phyloP scores from a whole-genome alignment of 176 grass and related monocot species.

The Thinopyrum elongatum region DNA sequence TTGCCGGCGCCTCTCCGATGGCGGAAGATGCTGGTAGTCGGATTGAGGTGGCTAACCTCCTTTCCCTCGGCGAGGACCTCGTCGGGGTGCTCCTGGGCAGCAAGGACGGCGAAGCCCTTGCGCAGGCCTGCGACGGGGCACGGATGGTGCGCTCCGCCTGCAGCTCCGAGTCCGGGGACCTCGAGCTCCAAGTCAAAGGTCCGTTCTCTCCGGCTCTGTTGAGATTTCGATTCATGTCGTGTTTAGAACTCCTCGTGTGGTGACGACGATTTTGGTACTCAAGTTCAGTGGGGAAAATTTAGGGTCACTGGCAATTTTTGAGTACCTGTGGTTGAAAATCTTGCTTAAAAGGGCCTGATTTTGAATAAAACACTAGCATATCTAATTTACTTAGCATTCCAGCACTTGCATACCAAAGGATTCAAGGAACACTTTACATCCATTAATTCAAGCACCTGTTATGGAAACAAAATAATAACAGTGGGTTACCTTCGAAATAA shows the following conservation, averaged over 20 bases:
- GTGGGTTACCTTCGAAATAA: background rate
- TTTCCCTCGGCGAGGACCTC: slow-evolving; percentile 45
- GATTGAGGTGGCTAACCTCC: slow-evolving; percentile 35
- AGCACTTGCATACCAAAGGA: background rate
- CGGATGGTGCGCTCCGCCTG: slow-evolving; percentile 53
- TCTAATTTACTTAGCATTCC: background rate
- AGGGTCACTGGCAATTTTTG: background rate
- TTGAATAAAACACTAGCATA: background rate
- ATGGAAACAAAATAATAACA: background rate
- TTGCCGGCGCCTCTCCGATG: slow-evolving; percentile 14
- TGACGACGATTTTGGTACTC: background rate
- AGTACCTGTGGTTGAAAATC: background rate
- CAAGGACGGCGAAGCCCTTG: slow-evolving; percentile 35
- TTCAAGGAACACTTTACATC: background rate
- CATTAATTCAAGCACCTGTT: background rate
- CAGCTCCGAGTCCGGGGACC: slow-evolving; percentile 33
- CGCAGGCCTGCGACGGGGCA: slow-evolving; percentile 30
- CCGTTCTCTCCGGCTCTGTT: background rate
- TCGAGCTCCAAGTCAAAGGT: slow-evolving; percentile 49
- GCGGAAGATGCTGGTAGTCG: slow-evolving; percentile 34
- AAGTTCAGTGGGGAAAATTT: background rate
- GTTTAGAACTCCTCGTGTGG: background rate
- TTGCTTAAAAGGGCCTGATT: background rate
- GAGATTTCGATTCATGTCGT: background rate
- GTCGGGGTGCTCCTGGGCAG: slow-evolving; percentile 34